Evolutionary conservation across 2,329 filamentous ascomycete genomes (phyloP).

Genomic region (Colletotrichum sp.): DNA sequence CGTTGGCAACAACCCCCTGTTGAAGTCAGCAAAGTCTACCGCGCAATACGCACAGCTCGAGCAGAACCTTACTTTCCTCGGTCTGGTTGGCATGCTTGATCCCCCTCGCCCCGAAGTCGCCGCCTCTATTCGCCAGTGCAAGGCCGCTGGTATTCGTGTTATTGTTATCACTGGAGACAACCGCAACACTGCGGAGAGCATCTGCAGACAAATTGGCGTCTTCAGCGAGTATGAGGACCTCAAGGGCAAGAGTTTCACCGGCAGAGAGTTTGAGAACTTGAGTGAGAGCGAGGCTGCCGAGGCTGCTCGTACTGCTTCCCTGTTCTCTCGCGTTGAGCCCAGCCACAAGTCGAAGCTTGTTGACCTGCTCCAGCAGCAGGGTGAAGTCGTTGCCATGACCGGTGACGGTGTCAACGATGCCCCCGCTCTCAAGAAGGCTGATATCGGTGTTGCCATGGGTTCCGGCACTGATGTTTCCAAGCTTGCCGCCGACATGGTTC

Average conservation of each 20-base stretch:
- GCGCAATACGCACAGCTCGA: constrained; percentile 86
- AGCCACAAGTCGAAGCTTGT: constrained; percentile 97
- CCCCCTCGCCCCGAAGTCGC: constrained; percentile 93
- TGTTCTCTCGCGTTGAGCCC: constrained; percentile 97
- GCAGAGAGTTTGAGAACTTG: constrained; percentile 90
- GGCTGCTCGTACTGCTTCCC: constrained; percentile 82
- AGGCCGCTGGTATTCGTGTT: constrained; percentile 91
- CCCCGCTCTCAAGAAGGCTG: constrained; percentile 95
- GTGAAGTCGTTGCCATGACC: constrained; percentile 98
- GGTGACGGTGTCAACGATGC: constrained; percentile 99
- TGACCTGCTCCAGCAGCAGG: constrained; percentile 89
- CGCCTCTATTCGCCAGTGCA: constrained; percentile 85
- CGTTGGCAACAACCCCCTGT: constrained; percentile 71
- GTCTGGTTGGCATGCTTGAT: constrained; percentile 95
- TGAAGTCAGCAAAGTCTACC: constrained; percentile 79
- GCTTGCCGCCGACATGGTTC: constrained; percentile 96
- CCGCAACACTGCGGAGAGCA: constrained; percentile 95
- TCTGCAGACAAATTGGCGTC: constrained; percentile 95
- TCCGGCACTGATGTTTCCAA: constrained; percentile 97
- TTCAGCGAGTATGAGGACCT: constrained; percentile 85
- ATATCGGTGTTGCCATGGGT: constrained; percentile 99
- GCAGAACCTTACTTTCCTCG: constrained; percentile 92
- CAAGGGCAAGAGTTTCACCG: constrained; percentile 91
- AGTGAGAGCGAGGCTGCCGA: constrained; percentile 79
- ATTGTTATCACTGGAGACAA: constrained; percentile 99